These are phyloP conservation scores for Blastobotrys muscicola DNA, from an alignment of 805 yeast genomes.

Conservation along the genomic window DNA sequence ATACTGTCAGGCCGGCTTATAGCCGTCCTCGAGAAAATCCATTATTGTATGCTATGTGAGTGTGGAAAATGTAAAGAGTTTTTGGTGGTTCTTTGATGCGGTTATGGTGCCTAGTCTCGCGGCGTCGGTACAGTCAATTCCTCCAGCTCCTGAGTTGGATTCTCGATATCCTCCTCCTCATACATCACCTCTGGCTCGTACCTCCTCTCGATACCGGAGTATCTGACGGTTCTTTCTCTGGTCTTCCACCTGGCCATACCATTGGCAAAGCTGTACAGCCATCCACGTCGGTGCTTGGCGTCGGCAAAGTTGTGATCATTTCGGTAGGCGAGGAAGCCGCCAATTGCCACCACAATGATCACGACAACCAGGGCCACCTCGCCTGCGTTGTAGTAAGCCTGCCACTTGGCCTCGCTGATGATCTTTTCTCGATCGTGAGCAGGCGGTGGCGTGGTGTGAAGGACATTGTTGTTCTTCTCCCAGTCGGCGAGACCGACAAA, in stretches of 20 bases:
- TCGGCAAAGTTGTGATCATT: constrained; percentile 11
- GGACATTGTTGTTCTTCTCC: constrained; percentile 7
- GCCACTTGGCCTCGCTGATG: constrained; percentile 26
- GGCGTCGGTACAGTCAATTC: too few species aligned
- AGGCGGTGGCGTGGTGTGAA: background rate
- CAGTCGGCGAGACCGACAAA: constrained; percentile 23
- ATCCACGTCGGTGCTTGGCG: constrained; percentile 1
- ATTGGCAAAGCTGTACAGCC: constrained; percentile 11
- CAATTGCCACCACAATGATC: constrained; percentile 15
- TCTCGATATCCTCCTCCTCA: too few species aligned
- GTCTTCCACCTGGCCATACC: constrained; percentile 18
- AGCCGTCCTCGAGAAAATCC: too few species aligned
- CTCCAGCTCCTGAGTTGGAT: too few species aligned
- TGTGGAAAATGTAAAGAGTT: too few species aligned
- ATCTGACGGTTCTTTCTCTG: background rate
- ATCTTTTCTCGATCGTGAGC: constrained; percentile 17
- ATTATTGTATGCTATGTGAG: too few species aligned
- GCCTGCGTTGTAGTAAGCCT: constrained; percentile 32
- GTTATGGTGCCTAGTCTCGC: too few species aligned
- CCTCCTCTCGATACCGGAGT: too few species aligned
- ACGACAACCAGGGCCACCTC: constrained; percentile 29
- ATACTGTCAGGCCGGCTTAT: too few species aligned
- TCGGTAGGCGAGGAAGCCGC: constrained; percentile 16
- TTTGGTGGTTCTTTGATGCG: too few species aligned
- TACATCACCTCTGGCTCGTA: too few species aligned